These are phyloP conservation scores for Suhomyces taliae DNA, from an alignment of 1,139 yeast genomes.

Conservation along the genomic window DNA sequence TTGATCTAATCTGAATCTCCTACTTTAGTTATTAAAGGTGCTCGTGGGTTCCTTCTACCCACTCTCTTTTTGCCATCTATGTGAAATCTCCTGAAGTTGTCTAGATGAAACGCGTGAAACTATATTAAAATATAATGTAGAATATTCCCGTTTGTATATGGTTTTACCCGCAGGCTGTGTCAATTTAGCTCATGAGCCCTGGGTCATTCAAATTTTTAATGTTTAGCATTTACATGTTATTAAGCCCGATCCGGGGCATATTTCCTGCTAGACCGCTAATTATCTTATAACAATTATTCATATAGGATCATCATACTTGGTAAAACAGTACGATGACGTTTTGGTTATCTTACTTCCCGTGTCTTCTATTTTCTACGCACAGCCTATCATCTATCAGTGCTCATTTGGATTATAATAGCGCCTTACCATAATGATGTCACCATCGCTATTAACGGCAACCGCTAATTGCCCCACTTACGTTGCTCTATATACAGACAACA, in stretches of 20 bases:
- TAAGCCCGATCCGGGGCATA: neutral
- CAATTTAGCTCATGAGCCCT: neutral
- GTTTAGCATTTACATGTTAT: neutral
- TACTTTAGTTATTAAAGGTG: neutral
- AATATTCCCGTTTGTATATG: neutral
- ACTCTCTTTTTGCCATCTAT: no score
- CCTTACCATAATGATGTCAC: neutral
- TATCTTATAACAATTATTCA: no score
- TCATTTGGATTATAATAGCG: neutral
- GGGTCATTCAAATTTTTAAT: neutral
- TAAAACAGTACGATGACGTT: no score
- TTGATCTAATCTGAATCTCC: neutral
- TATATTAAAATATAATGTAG: no score
- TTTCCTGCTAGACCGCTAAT: no score
- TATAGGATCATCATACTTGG: no score
- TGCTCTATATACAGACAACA: neutral
- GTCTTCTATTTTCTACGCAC: constrained; percentile 2
- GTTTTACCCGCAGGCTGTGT: neutral
- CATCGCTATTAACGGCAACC: neutral
- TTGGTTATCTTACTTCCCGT: no score
- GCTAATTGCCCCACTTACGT: neutral
- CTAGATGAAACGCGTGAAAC: no score
- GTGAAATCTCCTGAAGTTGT: no score
- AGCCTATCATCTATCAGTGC: neutral
- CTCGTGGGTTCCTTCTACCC: no score